These are phyloP conservation scores for Pistacia atlantica DNA, from an alignment of 345 rosid species.

Conservation along the genomic window DNA sequence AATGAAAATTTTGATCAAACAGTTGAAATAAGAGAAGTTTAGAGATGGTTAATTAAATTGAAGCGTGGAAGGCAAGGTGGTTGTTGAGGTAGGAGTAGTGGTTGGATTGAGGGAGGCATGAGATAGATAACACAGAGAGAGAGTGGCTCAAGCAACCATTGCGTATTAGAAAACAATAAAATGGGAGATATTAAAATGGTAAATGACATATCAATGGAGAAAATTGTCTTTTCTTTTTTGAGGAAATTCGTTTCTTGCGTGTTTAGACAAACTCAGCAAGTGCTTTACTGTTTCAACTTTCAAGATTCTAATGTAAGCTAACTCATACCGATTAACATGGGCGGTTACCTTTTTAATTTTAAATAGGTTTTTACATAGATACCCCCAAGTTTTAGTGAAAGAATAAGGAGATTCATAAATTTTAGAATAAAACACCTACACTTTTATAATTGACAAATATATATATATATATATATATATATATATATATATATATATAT, in stretches of 20 bases:
- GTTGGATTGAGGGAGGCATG: not conserved
- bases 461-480: too few relatives aligned
- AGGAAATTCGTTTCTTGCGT: conserved; percentile 35
- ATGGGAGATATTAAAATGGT: not conserved
- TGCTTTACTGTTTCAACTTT: too few relatives aligned
- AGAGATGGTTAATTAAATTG: not conserved
- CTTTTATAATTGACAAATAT: too few relatives aligned
- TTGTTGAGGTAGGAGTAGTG: conserved; percentile 13
- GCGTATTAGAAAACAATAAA: not conserved
- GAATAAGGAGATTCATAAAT: too few relatives aligned
- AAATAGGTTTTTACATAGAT: too few relatives aligned
- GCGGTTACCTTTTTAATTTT: too few relatives aligned
- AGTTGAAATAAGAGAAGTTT: not conserved
- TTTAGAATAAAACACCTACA: too few relatives aligned
- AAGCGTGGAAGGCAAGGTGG: conserved; percentile 16
- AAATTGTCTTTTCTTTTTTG: not conserved
- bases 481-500: too few relatives aligned
- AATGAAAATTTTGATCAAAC: not conserved
- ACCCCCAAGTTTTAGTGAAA: too few relatives aligned
- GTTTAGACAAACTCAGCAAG: not conserved
- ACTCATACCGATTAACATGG: too few relatives aligned
- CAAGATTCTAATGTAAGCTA: too few relatives aligned
- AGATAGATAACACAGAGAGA: not conserved
- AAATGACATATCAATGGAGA: too few relatives aligned
- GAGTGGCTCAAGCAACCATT: conserved; percentile 27